Evolutionary conservation across 2,329 filamentous ascomycete species (phyloP).

Genomic region (Microsporum ferrugineum): DNA sequence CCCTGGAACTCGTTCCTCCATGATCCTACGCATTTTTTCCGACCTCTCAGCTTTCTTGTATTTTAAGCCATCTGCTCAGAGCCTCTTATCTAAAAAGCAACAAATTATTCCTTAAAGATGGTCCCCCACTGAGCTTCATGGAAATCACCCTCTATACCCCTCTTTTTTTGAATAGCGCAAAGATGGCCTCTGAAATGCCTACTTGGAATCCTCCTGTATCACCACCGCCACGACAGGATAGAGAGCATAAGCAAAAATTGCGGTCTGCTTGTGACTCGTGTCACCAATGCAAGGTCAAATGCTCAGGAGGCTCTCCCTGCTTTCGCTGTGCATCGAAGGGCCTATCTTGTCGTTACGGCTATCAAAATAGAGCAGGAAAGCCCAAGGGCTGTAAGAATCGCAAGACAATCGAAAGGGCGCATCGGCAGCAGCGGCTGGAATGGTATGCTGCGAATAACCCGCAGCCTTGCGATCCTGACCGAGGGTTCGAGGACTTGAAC

Average conservation of each 20-base stretch:
- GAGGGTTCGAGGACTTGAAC: neutral
- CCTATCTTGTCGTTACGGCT: neutral
- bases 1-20: neutral
- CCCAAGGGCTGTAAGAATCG: constrained; percentile 3
- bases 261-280: constrained; percentile 4
- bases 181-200: neutral
- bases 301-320: neutral
- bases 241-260: neutral
- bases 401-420: constrained; percentile 2
- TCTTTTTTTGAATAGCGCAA: neutral
- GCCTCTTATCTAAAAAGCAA: neutral
- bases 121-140: neutral
- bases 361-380: constrained; percentile 3
- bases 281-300: constrained; percentile 4
- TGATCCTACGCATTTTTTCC: neutral
- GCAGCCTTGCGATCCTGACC: neutral
- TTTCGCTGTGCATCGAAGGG: constrained; percentile 2
- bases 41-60: neutral
- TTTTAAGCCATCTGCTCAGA: neutral
- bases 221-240: neutral
- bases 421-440: neutral
- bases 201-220: neutral
- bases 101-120: neutral
- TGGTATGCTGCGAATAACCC: neutral
- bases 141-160: neutral